A percentile compares a stretch with the other conserved stretches of the same genome.
These are phyloP conservation scores for Diutina rugosa DNA, from an alignment of 1,139 yeast species.

Conservation along the genomic window DNA sequence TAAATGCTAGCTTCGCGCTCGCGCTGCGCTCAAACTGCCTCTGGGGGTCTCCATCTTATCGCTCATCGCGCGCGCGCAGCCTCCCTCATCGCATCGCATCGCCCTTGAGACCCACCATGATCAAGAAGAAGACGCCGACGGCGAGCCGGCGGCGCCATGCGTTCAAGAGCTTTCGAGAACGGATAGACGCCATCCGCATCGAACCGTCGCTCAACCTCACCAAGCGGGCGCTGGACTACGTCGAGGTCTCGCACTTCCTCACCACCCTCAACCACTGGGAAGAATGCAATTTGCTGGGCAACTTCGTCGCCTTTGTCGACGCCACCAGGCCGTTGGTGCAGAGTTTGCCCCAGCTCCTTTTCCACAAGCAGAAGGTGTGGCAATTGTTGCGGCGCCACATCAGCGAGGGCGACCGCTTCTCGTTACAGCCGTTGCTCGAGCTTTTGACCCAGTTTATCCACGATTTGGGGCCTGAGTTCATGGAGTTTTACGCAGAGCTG, in stretches of 20 bases:
- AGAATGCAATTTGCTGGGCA: conserved; percentile 70
- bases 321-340: conserved; percentile 43
- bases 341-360: conserved; percentile 70
- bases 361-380: conserved; percentile 55
- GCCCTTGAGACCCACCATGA: not conserved
- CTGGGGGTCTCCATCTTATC: not conserved
- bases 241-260: conserved; percentile 65
- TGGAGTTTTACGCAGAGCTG: conserved; percentile 49
- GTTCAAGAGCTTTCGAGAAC: conserved; percentile 66
- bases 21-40: too few relatives aligned
- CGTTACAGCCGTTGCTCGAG: conserved; percentile 76
- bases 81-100: not conserved
- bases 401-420: conserved; percentile 44
- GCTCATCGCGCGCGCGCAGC: not conserved
- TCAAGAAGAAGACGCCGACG: not conserved
- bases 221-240: conserved; percentile 56
- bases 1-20: too few relatives aligned
- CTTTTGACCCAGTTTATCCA: conserved; percentile 77
- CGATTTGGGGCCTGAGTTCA: conserved; percentile 86
- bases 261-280: conserved; percentile 79
- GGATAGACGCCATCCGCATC: conserved; percentile 72
- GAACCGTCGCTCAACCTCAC: conserved; percentile 64
- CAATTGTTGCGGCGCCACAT: conserved; percentile 38
- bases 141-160: conserved; percentile 29
- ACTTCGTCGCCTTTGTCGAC: conserved; percentile 52